Evolutionary conservation across 768 basidiomycete genomes (phyloP), one percentile per base, ranked within the genome.

Genomic region (Suillus ampliporus): DNA sequence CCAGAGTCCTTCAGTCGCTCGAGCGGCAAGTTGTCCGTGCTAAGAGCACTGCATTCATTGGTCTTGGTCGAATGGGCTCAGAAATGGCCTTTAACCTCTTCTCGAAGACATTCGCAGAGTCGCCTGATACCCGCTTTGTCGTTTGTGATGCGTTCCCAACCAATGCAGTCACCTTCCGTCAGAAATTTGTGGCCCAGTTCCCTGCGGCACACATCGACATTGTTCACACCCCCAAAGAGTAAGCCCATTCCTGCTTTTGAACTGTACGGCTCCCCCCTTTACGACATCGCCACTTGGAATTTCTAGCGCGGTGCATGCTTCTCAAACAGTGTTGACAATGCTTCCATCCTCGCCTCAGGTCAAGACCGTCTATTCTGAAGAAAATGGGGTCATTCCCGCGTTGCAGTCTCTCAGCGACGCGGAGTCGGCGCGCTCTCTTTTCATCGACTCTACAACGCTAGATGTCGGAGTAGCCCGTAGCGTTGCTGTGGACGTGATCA

Each of bases 301-400:
- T 54, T 57, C 41, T 66, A 93, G 92, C 67, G 91, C 90, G 6
- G 80, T 86, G n/a, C 67, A 80, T 10, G 78, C 83, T 26, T 90
- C 91, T 19, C 76, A 80, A 51, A 89, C 86, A 10, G 82, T 97
- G 51, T 74, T 98, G 57, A 96, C 95, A 7, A 95, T 97, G 94
- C 82, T 98, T 2, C 95, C 95, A 0, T 95, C 94, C 1, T 92
- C 94, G 8, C 92, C 94, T 0, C 91, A 98, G 67, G 95, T 97
- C 46, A 80, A 85, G 57, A 77, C 81, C 56, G 95, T 95, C 11
- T 97, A 95, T 73, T 70, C 80, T 23, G 80, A 82, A 46, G 75
- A 76, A 52, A 77, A 78, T n/a, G 89, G 88, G 0, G 86, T 96
- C 58, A 78, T 93, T 61, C 82, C 89, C 5, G 82, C 86, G 0